Percentiles rank a stretch among this genome's conserved stretches.
phyloP scores from a whole-genome alignment of 345 rosid genomes.

The Hevea brasiliensis region DNA sequence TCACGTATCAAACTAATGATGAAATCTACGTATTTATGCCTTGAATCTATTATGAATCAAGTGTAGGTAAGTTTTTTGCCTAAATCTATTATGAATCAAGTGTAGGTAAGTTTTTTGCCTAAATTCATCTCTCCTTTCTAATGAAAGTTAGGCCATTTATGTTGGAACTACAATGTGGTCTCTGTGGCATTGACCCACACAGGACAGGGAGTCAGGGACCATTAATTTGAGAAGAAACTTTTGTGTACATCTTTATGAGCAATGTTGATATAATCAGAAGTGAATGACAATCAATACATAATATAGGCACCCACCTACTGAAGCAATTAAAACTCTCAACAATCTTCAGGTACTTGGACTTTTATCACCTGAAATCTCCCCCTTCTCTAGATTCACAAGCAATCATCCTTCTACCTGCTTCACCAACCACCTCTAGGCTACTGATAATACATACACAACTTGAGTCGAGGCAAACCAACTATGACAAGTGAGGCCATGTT shows the following conservation, averaged over 20 bases:
- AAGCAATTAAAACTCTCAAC: conserved; percentile 32
- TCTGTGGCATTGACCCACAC: too few relatives aligned
- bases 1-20: background rate
- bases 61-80: too few relatives aligned
- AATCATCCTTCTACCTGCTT: conserved; percentile 37
- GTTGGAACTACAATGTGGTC: too few relatives aligned
- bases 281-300: background rate
- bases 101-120: too few relatives aligned
- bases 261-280: background rate
- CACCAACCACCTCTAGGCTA: conserved; percentile 25
- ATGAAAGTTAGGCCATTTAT: too few relatives aligned
- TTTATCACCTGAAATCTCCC: conserved; percentile 5
- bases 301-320: conserved; percentile 5
- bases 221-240: too few relatives aligned
- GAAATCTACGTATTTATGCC: too few relatives aligned
- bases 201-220: too few relatives aligned
- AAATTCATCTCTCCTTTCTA: too few relatives aligned
- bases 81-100: too few relatives aligned
- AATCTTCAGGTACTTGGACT: conserved; percentile 20
- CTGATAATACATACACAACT: background rate
- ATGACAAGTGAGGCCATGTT: conserved; percentile 35
- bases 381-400: conserved; percentile 13
- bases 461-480: background rate
- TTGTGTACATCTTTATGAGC: background rate
- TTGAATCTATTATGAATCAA: too few relatives aligned